Evolutionary conservation across 2,329 filamentous ascomycete species (phyloP).

Genomic region (Exophiala sp.): DNA sequence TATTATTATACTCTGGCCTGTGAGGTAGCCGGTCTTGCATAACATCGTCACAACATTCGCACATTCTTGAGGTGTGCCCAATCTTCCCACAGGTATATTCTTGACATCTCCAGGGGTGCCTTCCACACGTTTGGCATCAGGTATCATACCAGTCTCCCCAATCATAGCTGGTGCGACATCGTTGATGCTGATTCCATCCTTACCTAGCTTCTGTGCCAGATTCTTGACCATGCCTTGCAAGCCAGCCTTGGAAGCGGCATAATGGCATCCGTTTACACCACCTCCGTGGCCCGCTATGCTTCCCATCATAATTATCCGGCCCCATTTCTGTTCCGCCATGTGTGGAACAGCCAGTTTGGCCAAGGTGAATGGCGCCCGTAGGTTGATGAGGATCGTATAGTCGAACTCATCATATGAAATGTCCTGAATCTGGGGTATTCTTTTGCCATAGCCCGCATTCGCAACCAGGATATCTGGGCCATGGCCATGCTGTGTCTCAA

Average conservation of each 20-base stretch:
- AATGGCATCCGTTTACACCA: constrained; percentile 60
- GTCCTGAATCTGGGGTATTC: constrained; percentile 53
- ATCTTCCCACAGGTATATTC: constrained; percentile 57
- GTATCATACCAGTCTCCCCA: constrained; percentile 61
- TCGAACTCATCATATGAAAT: constrained; percentile 53
- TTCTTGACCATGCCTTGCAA: constrained; percentile 64
- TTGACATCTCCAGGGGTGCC: constrained; percentile 57
- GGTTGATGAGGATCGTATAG: constrained; percentile 59
- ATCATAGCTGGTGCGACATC: constrained; percentile 69
- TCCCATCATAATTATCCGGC: constrained; percentile 61
- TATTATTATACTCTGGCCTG: constrained; percentile 53
- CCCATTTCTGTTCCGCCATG: constrained; percentile 61
- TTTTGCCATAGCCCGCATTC: constrained; percentile 64
- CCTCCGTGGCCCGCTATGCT: constrained; percentile 61
- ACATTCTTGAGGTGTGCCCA: constrained; percentile 57
- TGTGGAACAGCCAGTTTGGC: constrained; percentile 57
- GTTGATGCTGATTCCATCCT: constrained; percentile 62
- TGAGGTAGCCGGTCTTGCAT: constrained; percentile 57
- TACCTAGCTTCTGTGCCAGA: constrained; percentile 57
- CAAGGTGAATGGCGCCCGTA: constrained; percentile 60
- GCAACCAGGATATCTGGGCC: constrained; percentile 61
- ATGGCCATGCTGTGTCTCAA: neutral
- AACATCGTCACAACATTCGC: constrained; percentile 61
- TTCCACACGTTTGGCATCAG: constrained; percentile 48
- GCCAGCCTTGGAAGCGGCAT: constrained; percentile 56